Evolutionary conservation across 495 filamentous ascomycete genomes (phyloP).

Genomic region (Achaetomiella virescens): DNA sequence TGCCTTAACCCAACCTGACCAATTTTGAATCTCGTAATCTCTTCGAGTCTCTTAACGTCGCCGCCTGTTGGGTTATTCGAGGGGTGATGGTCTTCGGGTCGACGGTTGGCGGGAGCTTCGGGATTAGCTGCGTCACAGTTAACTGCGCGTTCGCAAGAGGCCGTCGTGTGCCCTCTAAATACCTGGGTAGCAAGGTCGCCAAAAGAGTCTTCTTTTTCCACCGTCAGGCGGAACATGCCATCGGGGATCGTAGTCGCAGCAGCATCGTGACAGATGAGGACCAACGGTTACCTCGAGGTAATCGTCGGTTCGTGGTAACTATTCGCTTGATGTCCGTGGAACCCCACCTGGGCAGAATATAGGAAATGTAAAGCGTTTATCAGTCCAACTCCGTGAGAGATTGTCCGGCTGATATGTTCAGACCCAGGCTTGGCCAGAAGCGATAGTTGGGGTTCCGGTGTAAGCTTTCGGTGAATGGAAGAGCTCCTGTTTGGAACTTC

Average conservation of each 20-base stretch:
- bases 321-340: not conserved
- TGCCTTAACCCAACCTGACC: conserved; percentile 67
- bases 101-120: conserved; percentile 49
- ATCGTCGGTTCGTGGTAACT: not conserved
- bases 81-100: conserved; percentile 64
- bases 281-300: not conserved
- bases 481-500: not conserved
- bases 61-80: conserved; percentile 74
- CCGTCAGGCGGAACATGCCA: conserved; percentile 61
- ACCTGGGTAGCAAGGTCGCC: conserved; percentile 47
- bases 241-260: conserved; percentile 61
- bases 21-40: conserved; percentile 62
- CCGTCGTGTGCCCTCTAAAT: not conserved
- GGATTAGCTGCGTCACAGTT: conserved; percentile 32
- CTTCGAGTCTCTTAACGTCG: conserved; percentile 61
- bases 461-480: too few relatives aligned
- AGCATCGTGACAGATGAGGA: conserved; percentile 55
- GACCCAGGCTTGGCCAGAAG: too few relatives aligned
- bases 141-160: not conserved
- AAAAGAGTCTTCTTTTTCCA: conserved; percentile 54
- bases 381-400: too few relatives aligned
- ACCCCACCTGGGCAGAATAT: too few relatives aligned
- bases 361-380: too few relatives aligned
- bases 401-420: too few relatives aligned
- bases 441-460: too few relatives aligned